phyloP scores from a whole-genome alignment of 176 grass and related monocot genomes.

The Musa acuminata region DNA sequence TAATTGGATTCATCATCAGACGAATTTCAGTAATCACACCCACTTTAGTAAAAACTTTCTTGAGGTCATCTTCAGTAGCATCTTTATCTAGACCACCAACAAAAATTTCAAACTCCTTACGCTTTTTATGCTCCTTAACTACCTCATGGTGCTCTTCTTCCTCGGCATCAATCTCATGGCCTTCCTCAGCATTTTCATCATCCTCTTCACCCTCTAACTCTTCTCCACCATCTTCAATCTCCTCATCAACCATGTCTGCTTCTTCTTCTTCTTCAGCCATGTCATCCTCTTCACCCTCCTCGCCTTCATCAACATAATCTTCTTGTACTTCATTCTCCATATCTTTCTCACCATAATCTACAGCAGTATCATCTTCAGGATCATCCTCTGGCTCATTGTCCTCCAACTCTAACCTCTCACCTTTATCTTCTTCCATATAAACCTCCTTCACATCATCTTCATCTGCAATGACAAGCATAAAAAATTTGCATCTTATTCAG shows the following conservation, averaged over 20 bases:
- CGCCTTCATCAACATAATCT: slow-evolving; percentile 31
- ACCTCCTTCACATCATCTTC: slow-evolving; percentile 45
- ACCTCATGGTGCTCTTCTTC: slow-evolving; percentile 60
- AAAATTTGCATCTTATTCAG: background rate
- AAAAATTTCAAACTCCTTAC: slow-evolving; percentile 95
- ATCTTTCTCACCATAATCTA: slow-evolving; percentile 68
- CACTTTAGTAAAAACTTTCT: slow-evolving; percentile 72
- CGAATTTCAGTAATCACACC: slow-evolving; percentile 81
- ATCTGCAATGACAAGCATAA: slow-evolving; percentile 34
- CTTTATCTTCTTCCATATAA: slow-evolving; percentile 53
- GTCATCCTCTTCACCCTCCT: slow-evolving; percentile 41
- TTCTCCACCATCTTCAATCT: slow-evolving; percentile 25
- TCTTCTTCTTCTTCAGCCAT: slow-evolving; percentile 72
- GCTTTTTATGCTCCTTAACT: slow-evolving; percentile 57
- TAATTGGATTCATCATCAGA: slow-evolving; percentile 71
- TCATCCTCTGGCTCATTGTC: slow-evolving; percentile 34
- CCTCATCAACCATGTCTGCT: slow-evolving; percentile 52
- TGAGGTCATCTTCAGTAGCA: slow-evolving; percentile 75
- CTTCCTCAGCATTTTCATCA: slow-evolving; percentile 20
- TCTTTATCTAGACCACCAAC: slow-evolving; percentile 84
- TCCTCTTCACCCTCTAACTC: slow-evolving; percentile 24
- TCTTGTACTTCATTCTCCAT: slow-evolving; percentile 48
- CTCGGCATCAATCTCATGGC: slow-evolving; percentile 23
- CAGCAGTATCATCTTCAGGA: slow-evolving; percentile 56
- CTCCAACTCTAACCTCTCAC: slow-evolving; percentile 59